phyloP scores from a whole-genome alignment of 2,329 filamentous ascomycete genomes.

The Pseudogymnoascus sp. region DNA sequence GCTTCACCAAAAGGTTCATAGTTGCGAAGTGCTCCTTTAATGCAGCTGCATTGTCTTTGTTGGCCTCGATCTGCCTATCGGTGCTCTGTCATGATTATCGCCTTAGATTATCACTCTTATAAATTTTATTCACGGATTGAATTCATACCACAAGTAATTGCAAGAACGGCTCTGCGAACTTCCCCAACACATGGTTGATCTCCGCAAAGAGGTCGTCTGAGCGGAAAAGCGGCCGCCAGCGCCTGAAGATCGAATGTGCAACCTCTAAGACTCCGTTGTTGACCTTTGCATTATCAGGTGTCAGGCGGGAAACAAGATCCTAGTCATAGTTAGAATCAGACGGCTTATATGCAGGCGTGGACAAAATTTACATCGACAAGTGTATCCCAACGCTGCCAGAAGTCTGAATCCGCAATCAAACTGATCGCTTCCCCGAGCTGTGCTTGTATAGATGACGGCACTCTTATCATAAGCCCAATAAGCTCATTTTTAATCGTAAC shows the following conservation, averaged over 20 bases:
- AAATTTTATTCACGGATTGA: constrained; percentile 12
- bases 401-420: constrained; percentile 95
- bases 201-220: constrained; percentile 90
- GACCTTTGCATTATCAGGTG: constrained; percentile 68
- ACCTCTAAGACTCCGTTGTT: constrained; percentile 96
- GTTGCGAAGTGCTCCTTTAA: constrained; percentile 76
- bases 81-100: constrained; percentile 42
- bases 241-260: constrained; percentile 93
- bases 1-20: constrained; percentile 80
- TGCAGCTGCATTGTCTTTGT: constrained; percentile 64
- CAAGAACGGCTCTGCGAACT: constrained; percentile 79
- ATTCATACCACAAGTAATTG: constrained; percentile 61
- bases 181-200: constrained; percentile 88
- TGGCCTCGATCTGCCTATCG: constrained; percentile 65
- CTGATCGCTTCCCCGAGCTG: constrained; percentile 96
- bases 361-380: constrained; percentile 61
- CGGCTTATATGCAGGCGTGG: neutral
- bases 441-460: constrained; percentile 78
- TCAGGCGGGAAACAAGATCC: constrained; percentile 84
- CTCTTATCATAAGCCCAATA: constrained; percentile 92
- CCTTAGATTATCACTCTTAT: constrained; percentile 2
- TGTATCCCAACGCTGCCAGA: constrained; percentile 95
- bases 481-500: constrained; percentile 87
- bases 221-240: constrained; percentile 89
- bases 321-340: constrained; percentile 29